phyloP scores from a whole-genome alignment of 768 basidiomycete species.

The Kwoniella bestiolae region DNA sequence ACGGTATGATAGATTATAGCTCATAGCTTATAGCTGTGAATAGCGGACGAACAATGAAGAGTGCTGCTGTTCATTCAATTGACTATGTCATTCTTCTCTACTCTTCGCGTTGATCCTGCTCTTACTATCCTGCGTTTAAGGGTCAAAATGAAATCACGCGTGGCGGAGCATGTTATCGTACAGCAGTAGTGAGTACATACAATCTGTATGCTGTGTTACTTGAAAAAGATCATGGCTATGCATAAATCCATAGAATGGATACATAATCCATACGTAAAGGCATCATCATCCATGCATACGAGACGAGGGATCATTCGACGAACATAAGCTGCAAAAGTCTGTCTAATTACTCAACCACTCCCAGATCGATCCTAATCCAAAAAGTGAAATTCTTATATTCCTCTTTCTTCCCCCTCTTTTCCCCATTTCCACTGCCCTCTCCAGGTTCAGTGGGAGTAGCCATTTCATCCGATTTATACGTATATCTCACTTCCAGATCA shows the following conservation, averaged over 20 bases:
- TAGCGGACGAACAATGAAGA: background rate
- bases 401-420: constrained; percentile 33
- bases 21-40: background rate
- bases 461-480: constrained; percentile 84
- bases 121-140: too few relatives aligned
- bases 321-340: too few relatives aligned
- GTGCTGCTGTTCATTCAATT: background rate
- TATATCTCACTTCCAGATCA: constrained; percentile 90
- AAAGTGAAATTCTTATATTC: constrained; percentile 55
- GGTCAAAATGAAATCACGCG: too few relatives aligned
- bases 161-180: background rate
- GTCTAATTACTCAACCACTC: constrained; percentile 22
- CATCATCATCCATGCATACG: background rate
- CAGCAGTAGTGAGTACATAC: background rate
- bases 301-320: background rate
- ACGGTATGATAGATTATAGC: background rate
- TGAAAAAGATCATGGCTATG: background rate
- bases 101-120: constrained; percentile 4
- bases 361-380: constrained; percentile 45
- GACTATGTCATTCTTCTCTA: background rate
- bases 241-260: background rate
- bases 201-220: background rate
- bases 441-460: background rate
- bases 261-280: background rate
- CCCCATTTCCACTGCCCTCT: constrained; percentile 14